Percentiles rank a stretch among this genome's conserved stretches.
Conservation (phyloP, 805 yeast species). For the Saturnispora sekii region DNA sequence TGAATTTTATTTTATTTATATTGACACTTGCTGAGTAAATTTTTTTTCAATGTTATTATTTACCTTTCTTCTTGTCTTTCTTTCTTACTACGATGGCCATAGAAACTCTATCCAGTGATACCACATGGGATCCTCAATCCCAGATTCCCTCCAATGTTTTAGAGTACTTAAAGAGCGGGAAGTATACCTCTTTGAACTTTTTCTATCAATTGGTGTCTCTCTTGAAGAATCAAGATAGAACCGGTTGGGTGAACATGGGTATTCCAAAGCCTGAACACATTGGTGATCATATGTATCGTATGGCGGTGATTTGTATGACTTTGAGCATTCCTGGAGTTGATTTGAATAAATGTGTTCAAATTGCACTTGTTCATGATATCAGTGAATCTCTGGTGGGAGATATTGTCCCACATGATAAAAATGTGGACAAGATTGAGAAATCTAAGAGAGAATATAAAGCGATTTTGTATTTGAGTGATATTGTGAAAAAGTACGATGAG, state of each 20-base stretch:
- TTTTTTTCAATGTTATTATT: neutral
- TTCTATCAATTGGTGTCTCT: slow-evolving; percentile 53
- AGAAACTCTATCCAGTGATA: slow-evolving; percentile 3
- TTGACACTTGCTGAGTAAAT: neutral
- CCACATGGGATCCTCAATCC: slow-evolving; percentile 36
- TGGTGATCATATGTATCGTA: slow-evolving; percentile 94
- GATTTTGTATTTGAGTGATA: slow-evolving; percentile 50
- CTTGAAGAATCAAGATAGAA: slow-evolving; percentile 71
- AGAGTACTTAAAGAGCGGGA: slow-evolving; percentile 20
- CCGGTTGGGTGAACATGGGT: slow-evolving; percentile 86
- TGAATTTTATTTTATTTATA: neutral
- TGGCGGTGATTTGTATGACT: slow-evolving; percentile 74
- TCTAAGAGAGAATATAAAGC: slow-evolving; percentile 72
- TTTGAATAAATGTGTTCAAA: slow-evolving; percentile 64
- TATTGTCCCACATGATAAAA: slow-evolving; percentile 69
- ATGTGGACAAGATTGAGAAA: slow-evolving; percentile 66
- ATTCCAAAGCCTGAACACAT: slow-evolving; percentile 55
- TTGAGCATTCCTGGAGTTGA: slow-evolving; percentile 36
- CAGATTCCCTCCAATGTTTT: slow-evolving; percentile 32
- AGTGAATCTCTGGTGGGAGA: slow-evolving; percentile 95
- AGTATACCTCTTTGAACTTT: slow-evolving; percentile 25
- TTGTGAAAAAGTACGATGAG: slow-evolving; percentile 57
- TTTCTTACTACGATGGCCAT: neutral
- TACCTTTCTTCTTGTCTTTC: neutral
- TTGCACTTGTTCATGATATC: slow-evolving; percentile 86